phyloP scores from a whole-genome alignment of 2,329 filamentous ascomycete genomes.

The Metarhizium humberi region DNA sequence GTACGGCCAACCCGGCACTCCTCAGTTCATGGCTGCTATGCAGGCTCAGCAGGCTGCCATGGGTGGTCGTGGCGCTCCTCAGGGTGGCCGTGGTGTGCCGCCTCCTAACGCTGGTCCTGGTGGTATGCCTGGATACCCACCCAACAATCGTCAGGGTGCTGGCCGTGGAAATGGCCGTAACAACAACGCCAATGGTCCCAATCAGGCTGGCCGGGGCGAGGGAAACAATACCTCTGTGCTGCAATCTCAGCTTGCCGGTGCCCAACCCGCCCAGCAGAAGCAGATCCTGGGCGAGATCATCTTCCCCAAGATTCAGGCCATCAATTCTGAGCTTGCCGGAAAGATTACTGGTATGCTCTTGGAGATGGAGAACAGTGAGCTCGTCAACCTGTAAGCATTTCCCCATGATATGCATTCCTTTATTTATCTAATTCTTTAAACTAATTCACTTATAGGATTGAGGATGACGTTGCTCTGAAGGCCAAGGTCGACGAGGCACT shows the following conservation, averaged over 20 bases:
- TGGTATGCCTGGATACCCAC: constrained; percentile 47
- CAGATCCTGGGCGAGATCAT: constrained; percentile 96
- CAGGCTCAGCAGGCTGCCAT: constrained; percentile 58
- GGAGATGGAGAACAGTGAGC: constrained; percentile 96
- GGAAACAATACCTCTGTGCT: constrained; percentile 29
- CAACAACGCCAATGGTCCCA: constrained; percentile 33
- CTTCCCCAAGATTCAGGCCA: constrained; percentile 94
- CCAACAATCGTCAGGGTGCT: constrained; percentile 43
- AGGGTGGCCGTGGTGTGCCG: constrained; percentile 64
- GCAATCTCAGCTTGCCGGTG: constrained; percentile 47
- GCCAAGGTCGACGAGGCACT: constrained; percentile 97
- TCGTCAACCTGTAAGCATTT: constrained; percentile 78
- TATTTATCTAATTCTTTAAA: constrained; percentile 7
- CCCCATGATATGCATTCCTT: constrained; percentile 9
- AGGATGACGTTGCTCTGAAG: constrained; percentile 80
- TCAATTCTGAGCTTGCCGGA: constrained; percentile 91
- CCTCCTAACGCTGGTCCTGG: constrained; percentile 49
- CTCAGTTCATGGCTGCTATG: constrained; percentile 73
- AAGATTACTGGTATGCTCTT: constrained; percentile 99
- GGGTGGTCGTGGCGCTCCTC: constrained; percentile 52
- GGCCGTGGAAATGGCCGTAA: constrained; percentile 35
- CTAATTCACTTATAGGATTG: constrained; percentile 50
- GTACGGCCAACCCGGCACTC: constrained; percentile 71
- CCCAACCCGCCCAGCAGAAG: constrained; percentile 76
- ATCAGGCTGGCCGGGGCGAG: constrained; percentile 38